phyloP scores from a whole-genome alignment of 208 protist species.

The Sergeia podlipaevii region DNA sequence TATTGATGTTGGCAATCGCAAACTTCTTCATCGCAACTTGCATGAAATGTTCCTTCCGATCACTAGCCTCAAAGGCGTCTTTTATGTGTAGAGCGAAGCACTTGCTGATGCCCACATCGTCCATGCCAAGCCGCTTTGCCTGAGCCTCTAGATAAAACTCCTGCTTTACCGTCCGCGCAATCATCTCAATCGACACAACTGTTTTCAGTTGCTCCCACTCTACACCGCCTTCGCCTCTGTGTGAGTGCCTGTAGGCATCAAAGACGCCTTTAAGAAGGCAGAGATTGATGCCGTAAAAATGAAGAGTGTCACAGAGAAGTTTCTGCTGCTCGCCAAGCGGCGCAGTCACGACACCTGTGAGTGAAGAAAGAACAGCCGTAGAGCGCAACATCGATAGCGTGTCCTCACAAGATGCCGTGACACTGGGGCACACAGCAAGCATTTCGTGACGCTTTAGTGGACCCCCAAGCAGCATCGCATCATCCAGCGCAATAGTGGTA shows the following conservation, averaged over 20 bases:
- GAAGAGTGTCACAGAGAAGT: slow-evolving; percentile 30
- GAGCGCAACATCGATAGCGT: slow-evolving; percentile 18
- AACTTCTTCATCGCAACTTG: slow-evolving; percentile 33
- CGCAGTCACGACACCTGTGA: slow-evolving; percentile 6
- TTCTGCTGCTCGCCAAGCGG: slow-evolving; percentile 8
- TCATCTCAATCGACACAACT: slow-evolving; percentile 35
- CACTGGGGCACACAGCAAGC: slow-evolving; percentile 21
- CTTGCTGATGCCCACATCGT: slow-evolving; percentile 21
- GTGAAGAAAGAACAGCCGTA: slow-evolving; percentile 10
- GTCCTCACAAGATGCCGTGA: slow-evolving; percentile 36
- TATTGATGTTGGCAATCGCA: slow-evolving; percentile 20
- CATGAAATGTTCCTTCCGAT: slow-evolving; percentile 14
- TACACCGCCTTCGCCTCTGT: not conserved
- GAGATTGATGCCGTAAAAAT: slow-evolving; percentile 47
- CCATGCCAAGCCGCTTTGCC: slow-evolving; percentile 18
- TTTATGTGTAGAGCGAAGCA: slow-evolving; percentile 20
- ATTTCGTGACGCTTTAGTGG: slow-evolving; percentile 46
- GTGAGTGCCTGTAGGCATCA: slow-evolving; percentile 4
- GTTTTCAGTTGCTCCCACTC: slow-evolving; percentile 14
- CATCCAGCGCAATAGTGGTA: slow-evolving; percentile 17
- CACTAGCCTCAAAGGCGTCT: slow-evolving; percentile 12
- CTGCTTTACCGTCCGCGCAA: slow-evolving; percentile 42
- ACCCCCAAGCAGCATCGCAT: slow-evolving; percentile 14
- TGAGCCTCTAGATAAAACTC: slow-evolving; percentile 42
- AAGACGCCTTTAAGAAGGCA: slow-evolving; percentile 34